Base-by-base conservation (phyloP, 2,329 filamentous ascomycete genomes). In the Cladosporium halotolerans region DNA sequence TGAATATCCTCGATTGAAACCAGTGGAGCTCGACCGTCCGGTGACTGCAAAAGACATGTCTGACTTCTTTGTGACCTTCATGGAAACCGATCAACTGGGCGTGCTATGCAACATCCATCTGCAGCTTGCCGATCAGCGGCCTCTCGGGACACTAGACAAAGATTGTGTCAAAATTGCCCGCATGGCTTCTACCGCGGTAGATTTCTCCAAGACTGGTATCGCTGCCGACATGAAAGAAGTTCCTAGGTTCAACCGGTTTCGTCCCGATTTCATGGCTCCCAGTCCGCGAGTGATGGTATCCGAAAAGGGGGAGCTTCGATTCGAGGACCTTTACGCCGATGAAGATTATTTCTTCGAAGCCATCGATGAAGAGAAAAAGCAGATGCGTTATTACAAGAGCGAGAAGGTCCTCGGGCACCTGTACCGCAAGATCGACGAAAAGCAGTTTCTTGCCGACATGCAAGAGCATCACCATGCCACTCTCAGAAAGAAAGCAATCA, bases 61-160 rank as follows among this genome's bases (percentile, higher is more conserved):
- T 0, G 74, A 86, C 9, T 93, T 92, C 68, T 93, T 95, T 58
- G 76, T 95, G n/a, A 74, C 83, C 13, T 89, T 89, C 56, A 88
- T 89, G 82, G 66, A 72, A n/a, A 70, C 66, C 34, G 72, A 75
- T 56, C 66, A 67, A n/a, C 61, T 76, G 0, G 73, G 72, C 2
- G 67, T 68, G 43, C 70, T 76, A 9, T 70, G 68, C 13, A 73
- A 62, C 44, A 65, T 66, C 13, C 73, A 76, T 55, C 66, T 72
- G 54, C 66, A 72, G 39, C 56, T 71, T 33, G 73, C 73, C 3
- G 73, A 76, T 58, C 62, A 66, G 31, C 57, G 62, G 6, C 38
- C 53, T 0, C 18, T 31, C 1, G 70, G 71, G 0, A 70, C 69
- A 4, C 54, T 64, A 10, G 58, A 68, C 51, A 52, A 54, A 7